Evolutionary conservation across 2,329 filamentous ascomycete genomes (phyloP).

Genomic region (Diaporthe citri): DNA sequence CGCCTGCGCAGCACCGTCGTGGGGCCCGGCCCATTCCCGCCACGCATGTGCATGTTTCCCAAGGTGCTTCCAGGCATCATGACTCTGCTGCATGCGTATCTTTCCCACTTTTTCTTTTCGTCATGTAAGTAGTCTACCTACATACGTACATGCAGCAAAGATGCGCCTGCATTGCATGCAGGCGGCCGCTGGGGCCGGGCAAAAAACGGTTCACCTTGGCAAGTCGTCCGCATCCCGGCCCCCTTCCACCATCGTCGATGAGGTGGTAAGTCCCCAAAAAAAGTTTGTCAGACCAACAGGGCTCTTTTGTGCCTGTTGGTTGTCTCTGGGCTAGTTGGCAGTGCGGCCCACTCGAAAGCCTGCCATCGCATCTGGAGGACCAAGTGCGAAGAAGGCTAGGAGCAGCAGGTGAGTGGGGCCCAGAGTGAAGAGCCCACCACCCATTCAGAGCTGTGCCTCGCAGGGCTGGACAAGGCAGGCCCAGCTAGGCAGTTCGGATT

Average conservation of each 20-base stretch:
- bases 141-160: neutral
- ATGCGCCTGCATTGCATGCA: constrained; percentile 8
- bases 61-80: constrained; percentile 1
- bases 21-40: neutral
- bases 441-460: neutral
- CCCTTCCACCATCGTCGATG: neutral
- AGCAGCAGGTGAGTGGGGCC: neutral
- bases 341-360: neutral
- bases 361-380: neutral
- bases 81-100: constrained; percentile 12
- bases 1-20: constrained; percentile 4
- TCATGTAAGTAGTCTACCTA: neutral
- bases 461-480: constrained; percentile 17
- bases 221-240: neutral
- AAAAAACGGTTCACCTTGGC: neutral
- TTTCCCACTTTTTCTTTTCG: neutral
- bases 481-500: neutral
- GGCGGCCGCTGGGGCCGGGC: neutral
- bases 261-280: neutral
- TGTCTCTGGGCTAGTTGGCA: neutral
- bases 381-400: neutral
- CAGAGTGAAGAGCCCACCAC: neutral
- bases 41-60: neutral
- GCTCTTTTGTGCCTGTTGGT: neutral
- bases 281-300: constrained; percentile 1